phyloP scores from a whole-genome alignment of 73 alveolate species.

The Symbiodinium natans region DNA sequence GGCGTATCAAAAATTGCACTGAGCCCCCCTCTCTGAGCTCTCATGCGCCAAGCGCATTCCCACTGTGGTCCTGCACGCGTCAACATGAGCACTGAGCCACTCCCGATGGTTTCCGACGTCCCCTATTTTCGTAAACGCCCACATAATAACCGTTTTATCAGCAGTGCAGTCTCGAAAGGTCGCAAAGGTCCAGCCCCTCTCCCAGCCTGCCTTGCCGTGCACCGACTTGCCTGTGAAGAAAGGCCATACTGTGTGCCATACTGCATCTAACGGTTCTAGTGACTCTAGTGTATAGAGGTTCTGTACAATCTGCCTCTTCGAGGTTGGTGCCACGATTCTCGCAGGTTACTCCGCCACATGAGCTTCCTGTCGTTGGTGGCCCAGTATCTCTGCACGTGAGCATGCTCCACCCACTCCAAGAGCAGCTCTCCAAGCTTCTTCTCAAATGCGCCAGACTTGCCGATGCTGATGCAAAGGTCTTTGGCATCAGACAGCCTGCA shows the following conservation, averaged over 20 bases:
- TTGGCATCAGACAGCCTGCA: conserved; percentile 49
- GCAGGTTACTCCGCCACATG: conserved; percentile 64
- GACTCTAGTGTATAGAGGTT: too few species aligned
- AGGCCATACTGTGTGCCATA: too few species aligned
- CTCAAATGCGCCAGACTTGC: neutral
- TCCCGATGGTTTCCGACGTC: too few species aligned
- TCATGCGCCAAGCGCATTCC: too few species aligned
- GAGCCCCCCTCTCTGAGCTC: too few species aligned
- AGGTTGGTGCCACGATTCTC: neutral
- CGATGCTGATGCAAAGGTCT: conserved; percentile 18
- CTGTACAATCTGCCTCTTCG: conserved; percentile 27
- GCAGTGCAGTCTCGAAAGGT: too few species aligned
- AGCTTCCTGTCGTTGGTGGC: neutral
- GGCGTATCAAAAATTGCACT: too few species aligned
- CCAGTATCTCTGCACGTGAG: neutral
- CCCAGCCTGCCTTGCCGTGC: neutral
- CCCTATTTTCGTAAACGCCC: too few species aligned
- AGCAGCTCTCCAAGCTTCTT: neutral
- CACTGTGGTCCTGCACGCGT: too few species aligned
- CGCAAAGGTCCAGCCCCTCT: neutral
- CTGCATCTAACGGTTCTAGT: neutral
- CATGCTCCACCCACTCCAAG: neutral
- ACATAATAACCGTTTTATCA: too few species aligned
- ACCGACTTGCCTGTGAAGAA: neutral
- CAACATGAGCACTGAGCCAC: too few species aligned